Conservation (phyloP, 2,329 filamentous ascomycete genomes). For the Neobulgaria alba region DNA sequence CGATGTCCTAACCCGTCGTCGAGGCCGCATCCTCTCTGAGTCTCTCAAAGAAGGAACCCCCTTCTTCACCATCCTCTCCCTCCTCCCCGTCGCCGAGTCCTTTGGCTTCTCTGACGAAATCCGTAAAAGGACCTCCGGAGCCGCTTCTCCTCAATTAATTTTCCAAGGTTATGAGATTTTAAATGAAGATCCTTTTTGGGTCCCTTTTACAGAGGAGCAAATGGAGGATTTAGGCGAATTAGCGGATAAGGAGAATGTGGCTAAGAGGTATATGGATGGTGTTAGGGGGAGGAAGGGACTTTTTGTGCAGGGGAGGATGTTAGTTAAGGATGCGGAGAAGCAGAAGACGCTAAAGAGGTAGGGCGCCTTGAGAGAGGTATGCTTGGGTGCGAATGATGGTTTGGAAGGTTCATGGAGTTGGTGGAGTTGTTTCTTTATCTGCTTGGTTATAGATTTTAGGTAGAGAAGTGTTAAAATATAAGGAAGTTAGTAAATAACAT, state of each 20-base stretch:
- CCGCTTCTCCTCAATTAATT: conserved; percentile 84
- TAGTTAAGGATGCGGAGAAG: conserved; percentile 87
- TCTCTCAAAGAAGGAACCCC: conserved; percentile 90
- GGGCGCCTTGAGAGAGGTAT: too few relatives aligned
- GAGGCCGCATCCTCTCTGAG: conserved; percentile 82
- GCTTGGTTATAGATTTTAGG: too few relatives aligned
- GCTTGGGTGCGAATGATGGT: too few relatives aligned
- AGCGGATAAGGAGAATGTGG: conserved; percentile 90
- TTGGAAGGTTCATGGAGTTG: too few relatives aligned
- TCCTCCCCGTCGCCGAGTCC: conserved; percentile 85
- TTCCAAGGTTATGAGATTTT: conserved; percentile 90
- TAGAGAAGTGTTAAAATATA: too few relatives aligned
- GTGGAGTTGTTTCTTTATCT: too few relatives aligned
- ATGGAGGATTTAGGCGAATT: conserved; percentile 91
- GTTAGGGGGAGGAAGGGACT: conserved; percentile 83
- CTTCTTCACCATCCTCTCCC: conserved; percentile 87
- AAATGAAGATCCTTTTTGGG: conserved; percentile 96
- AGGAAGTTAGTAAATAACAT: too few relatives aligned
- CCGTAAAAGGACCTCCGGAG: conserved; percentile 83
- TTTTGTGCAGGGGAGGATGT: conserved; percentile 66
- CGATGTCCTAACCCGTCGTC: conserved; percentile 89
- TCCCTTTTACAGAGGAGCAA: conserved; percentile 92
- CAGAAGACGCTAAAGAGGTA: conserved; percentile 61
- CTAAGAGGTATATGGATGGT: conserved; percentile 89
- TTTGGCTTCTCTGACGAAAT: conserved; percentile 98